Conservation (phyloP, 2,329 filamentous ascomycete genomes). For the Trichoderma koningiopsis region DNA sequence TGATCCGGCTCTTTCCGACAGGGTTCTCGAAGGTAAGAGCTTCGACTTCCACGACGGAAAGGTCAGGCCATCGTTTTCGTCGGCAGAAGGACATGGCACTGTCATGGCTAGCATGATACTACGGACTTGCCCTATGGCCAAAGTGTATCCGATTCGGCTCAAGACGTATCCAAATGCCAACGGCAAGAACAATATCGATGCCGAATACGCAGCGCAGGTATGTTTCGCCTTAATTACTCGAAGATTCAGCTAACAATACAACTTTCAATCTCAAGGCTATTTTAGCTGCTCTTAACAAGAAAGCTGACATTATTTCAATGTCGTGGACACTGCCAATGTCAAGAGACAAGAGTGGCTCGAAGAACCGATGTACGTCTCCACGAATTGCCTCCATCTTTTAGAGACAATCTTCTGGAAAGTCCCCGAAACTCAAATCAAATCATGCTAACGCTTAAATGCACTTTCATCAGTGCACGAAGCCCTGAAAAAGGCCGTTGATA, state of each 20-base stretch:
- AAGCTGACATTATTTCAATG: not conserved
- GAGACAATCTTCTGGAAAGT: too few species aligned
- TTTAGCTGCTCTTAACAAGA: not conserved
- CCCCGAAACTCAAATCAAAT: too few species aligned
- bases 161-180: conserved; percentile 14
- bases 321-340: not conserved
- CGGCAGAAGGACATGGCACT: conserved; percentile 30
- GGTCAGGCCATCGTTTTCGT: not conserved
- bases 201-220: not conserved
- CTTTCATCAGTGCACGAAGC: not conserved
- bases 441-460: not conserved
- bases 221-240: not conserved
- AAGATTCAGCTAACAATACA: not conserved
- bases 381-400: too few species aligned
- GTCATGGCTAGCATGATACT: conserved; percentile 34
- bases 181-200: not conserved
- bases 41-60: not conserved
- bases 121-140: conserved; percentile 33
- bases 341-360: not conserved
- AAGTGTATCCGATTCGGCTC: conserved; percentile 32
- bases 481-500: not conserved
- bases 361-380: not conserved
- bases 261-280: not conserved
- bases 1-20: not conserved
- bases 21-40: not conserved